phyloP scores from a whole-genome alignment of 2,329 filamentous ascomycete genomes.

The Trichoderma sp. region DNA sequence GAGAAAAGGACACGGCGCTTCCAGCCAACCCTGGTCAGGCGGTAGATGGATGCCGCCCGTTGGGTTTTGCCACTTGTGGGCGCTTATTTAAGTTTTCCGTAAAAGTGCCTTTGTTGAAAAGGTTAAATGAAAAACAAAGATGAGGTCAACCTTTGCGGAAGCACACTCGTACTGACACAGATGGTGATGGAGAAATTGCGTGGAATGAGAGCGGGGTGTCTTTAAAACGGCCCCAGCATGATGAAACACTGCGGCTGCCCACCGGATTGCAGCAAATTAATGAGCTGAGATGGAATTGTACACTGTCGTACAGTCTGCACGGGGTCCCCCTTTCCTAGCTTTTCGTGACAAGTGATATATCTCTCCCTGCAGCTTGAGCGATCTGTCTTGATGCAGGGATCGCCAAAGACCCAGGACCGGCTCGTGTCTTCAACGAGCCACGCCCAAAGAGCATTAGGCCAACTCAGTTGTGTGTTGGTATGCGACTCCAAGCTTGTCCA shows the following conservation, averaged over 20 bases:
- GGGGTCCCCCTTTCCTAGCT: not conserved
- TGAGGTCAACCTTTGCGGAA: not conserved
- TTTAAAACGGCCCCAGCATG: constrained; percentile 12
- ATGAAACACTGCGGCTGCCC: constrained; percentile 13
- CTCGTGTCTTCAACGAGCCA: not conserved
- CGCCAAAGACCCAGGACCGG: not conserved
- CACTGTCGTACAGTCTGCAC: not conserved
- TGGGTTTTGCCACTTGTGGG: not conserved
- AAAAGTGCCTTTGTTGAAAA: not conserved
- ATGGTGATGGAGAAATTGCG: constrained; percentile 14
- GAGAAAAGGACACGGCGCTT: not conserved
- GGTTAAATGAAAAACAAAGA: not conserved
- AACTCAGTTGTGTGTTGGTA: not conserved
- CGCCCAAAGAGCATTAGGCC: not conserved
- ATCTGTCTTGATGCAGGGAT: constrained; percentile 10
- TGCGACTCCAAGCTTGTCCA: not conserved
- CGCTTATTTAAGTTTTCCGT: not conserved
- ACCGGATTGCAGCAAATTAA: constrained; percentile 15
- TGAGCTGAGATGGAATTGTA: not conserved
- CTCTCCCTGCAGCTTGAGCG: not conserved
- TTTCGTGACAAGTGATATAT: not conserved
- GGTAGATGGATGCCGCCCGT: not conserved
- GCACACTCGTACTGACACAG: not conserved
- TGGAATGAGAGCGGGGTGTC: constrained; percentile 16
- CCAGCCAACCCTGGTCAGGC: not conserved